Percentiles rank a stretch among this genome's conserved stretches.
Conservation (phyloP, 2,329 filamentous ascomycete species). For the Helotiales sp. region DNA sequence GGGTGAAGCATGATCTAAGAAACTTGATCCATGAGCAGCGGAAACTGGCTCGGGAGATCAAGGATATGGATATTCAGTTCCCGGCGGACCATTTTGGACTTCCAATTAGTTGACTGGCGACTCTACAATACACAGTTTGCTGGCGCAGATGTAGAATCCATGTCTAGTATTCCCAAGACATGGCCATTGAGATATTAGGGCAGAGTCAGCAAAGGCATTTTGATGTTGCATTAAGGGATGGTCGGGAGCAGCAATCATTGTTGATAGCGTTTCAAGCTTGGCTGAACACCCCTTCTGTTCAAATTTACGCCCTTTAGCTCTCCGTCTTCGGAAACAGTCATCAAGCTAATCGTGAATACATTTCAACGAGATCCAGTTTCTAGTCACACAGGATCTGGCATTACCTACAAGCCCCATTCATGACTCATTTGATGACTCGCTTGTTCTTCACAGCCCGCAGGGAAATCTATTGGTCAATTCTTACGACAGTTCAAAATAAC, state of each 20-base stretch:
- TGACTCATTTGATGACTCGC: constrained; percentile 1
- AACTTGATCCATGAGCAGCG: not conserved
- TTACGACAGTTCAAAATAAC: not conserved
- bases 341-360: not conserved
- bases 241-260: too few species aligned
- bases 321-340: too few species aligned
- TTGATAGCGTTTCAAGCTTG: too few species aligned
- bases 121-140: too few species aligned
- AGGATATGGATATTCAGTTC: not conserved
- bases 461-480: not conserved
- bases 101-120: not conserved
- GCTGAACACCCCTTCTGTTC: too few species aligned
- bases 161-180: too few species aligned
- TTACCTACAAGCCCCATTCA: not conserved
- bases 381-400: not conserved
- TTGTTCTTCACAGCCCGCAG: not conserved
- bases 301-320: too few species aligned
- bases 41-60: not conserved
- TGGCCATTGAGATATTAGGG: too few species aligned
- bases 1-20: not conserved
- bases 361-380: not conserved
- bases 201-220: too few species aligned
- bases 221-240: too few species aligned
- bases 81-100: not conserved
- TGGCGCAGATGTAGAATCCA: too few species aligned